These are phyloP conservation scores for Endothia cerciana DNA, from an alignment of 2,329 filamentous ascomycete species.

Conservation along the genomic window DNA sequence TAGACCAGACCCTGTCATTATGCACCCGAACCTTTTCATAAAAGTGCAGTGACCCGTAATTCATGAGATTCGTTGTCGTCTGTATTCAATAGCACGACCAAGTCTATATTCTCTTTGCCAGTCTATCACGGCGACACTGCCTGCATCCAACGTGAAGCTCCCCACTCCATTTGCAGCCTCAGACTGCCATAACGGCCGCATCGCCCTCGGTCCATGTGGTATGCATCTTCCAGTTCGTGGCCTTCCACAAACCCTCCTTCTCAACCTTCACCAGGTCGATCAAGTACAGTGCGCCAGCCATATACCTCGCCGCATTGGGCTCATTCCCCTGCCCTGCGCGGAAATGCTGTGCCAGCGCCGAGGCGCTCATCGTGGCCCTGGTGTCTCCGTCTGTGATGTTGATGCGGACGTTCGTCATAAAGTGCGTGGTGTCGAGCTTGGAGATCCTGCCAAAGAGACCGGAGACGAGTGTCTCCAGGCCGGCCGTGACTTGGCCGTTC, in stretches of 20 bases:
- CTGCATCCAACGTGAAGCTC: too few species aligned
- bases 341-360: slow-evolving; percentile 21
- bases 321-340: slow-evolving; percentile 6
- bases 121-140: too few species aligned
- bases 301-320: neutral
- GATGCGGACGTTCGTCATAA: slow-evolving; percentile 22
- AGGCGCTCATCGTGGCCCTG: slow-evolving; percentile 9
- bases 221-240: slow-evolving; percentile 30
- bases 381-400: slow-evolving; percentile 28
- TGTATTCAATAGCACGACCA: too few species aligned
- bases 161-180: too few species aligned
- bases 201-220: slow-evolving; percentile 3
- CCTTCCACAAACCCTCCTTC: slow-evolving; percentile 4
- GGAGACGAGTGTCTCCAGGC: slow-evolving; percentile 32
- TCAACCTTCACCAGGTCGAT: slow-evolving; percentile 17
- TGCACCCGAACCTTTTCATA: too few species aligned
- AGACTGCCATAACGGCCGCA: too few species aligned
- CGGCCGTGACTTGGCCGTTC: slow-evolving; percentile 32
- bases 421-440: slow-evolving; percentile 35
- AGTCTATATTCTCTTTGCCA: too few species aligned
- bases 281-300: slow-evolving; percentile 13
- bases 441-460: slow-evolving; percentile 31
- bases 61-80: too few species aligned
- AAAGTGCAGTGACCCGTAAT: too few species aligned
- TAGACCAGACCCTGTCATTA: too few species aligned